Percentiles rank a stretch among this genome's conserved stretches.
Evolutionary conservation across 75 land plant species (phyloP).

Genomic region (Picea glauca): DNA sequence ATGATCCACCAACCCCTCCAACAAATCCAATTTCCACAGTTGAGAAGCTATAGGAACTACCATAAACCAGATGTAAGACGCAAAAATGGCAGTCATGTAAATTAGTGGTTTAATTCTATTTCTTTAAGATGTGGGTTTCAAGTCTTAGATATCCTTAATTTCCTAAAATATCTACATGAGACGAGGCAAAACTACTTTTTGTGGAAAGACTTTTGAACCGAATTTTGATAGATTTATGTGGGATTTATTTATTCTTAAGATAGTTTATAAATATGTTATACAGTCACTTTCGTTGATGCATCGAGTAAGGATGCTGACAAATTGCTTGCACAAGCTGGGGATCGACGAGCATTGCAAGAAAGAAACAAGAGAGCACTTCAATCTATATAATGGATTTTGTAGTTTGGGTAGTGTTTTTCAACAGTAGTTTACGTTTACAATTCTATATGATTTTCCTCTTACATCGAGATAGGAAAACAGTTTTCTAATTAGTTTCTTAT

Average conservation of each 20-base stretch:
- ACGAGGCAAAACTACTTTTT: not conserved
- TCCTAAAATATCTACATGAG: not conserved
- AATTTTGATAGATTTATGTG: not conserved
- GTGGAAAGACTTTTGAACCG: not conserved
- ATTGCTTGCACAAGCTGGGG: not conserved
- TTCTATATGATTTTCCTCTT: not conserved
- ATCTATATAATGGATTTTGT: not conserved
- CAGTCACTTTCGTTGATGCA: not conserved
- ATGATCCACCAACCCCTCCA: too few relatives aligned
- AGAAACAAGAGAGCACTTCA: not conserved
- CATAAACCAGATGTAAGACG: too few relatives aligned
- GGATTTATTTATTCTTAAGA: not conserved
- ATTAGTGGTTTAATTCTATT: too few relatives aligned
- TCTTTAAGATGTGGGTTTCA: not conserved
- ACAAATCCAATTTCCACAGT: too few relatives aligned
- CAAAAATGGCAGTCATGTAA: too few relatives aligned
- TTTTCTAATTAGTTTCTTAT: not conserved
- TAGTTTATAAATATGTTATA: not conserved
- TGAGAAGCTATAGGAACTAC: too few relatives aligned
- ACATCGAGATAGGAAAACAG: not conserved
- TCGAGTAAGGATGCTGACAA: slow-evolving; percentile 5
- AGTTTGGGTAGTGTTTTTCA: not conserved
- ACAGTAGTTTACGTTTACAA: not conserved
- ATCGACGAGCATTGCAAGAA: not conserved
- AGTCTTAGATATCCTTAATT: not conserved